Evolutionary conservation across 257 asterid genomes (phyloP), one percentile per base, ranked within the genome.

Genomic region (Buddleja alternifolia): DNA sequence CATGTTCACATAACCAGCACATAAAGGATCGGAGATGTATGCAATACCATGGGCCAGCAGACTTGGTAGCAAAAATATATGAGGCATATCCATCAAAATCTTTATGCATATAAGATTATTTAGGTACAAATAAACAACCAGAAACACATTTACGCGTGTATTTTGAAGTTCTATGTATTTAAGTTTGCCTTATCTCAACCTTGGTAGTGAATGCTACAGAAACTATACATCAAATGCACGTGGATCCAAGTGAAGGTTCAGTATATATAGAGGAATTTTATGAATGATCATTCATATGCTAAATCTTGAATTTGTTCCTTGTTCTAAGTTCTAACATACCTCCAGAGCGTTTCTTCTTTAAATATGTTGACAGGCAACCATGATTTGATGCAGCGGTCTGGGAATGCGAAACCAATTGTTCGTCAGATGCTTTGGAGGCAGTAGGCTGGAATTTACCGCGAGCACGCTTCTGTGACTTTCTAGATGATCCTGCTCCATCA

Each of bases 291-390:
- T 58, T 63, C 58, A 47, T n/a, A 58, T 37, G 24, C 48, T 61
- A 70, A 40, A 57, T 54, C 37, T 66, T 32, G 10, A 70, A 62
- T 55, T 54, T 63, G 54, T 61, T 42, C 42, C n/a, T n/a, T n/a
- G n/a, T n/a, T n/a, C n/a, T n/a, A n/a, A 16, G 59, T 39, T 53
- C 59, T 24, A 48, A 59, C 83, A 48, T 82, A 88, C 97, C 97
- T 71, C 86, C 96, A 10, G 95, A 76, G 41, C 89, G 90, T 77
- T 87, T 89, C 95, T 86, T 89, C 86, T 89, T 91, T 65, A 81
- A 81, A 70, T 81, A 71, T 16, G 34, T 29, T 29, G 90, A 62
- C 37, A 80, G 75, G 76, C 84, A 76, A 72, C 89, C 95, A 66
- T 71, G 72, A 74, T 80, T 77, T 78, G 90, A 66, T 37, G 81